Evolutionary conservation across 768 basidiomycete genomes (phyloP).

Genomic region (Boletellus sp.): DNA sequence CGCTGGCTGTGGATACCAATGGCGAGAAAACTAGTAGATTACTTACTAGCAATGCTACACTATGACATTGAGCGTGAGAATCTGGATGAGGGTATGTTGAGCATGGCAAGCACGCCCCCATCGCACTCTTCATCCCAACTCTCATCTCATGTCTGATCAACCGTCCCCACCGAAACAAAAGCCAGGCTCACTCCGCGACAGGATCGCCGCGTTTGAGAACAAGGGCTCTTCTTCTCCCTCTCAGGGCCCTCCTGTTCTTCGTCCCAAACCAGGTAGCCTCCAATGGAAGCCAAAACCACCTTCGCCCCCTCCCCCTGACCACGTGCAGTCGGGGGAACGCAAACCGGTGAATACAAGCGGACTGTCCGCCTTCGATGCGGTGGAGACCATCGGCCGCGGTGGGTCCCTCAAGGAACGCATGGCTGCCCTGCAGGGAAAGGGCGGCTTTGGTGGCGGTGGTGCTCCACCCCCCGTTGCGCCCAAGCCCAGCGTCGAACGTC

Average conservation of each 20-base stretch:
- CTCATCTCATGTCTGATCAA: conserved; percentile 56
- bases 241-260: conserved; percentile 28
- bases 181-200: conserved; percentile 76
- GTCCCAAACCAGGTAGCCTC: conserved; percentile 59
- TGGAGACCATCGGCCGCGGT: conserved; percentile 76
- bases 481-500: conserved; percentile 56
- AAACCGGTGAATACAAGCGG: conserved; percentile 33
- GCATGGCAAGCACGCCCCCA: conserved; percentile 20
- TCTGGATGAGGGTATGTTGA: conserved; percentile 1
- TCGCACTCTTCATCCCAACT: conserved; percentile 14
- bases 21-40: conserved; percentile 57
- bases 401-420: conserved; percentile 90
- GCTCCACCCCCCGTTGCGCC: conserved; percentile 46
- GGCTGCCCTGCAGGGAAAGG: conserved; percentile 86
- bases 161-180: conserved; percentile 59
- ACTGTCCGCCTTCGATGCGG: conserved; percentile 85
- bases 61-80: conserved; percentile 28
- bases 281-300: conserved; percentile 70
- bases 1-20: conserved; percentile 58
- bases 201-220: conserved; percentile 85
- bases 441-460: conserved; percentile 64
- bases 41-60: neutral
- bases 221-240: conserved; percentile 35
- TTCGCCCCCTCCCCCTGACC: conserved; percentile 37
- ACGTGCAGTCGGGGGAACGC: conserved; percentile 13